Base-by-base conservation (phyloP, 495 filamentous ascomycete genomes). In the Hypoxylon fragiforme region DNA sequence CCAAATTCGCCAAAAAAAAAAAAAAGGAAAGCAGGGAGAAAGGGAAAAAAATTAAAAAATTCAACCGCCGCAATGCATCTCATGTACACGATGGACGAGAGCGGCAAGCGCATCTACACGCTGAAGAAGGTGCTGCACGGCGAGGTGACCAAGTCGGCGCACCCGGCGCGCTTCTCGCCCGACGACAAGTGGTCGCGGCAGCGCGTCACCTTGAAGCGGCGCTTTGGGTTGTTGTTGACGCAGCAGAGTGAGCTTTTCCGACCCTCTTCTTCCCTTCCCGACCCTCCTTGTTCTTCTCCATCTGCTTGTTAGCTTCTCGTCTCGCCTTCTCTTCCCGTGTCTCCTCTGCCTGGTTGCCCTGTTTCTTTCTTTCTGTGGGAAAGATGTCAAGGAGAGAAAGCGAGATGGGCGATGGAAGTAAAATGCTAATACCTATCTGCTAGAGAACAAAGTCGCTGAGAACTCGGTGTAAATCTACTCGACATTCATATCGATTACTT, bases 161-260 rank as follows among this genome's bases (percentile, higher is more conserved):
- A 98, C 81, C 94, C 95, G 15, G 95, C 95, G 37, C 80, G 95
- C 54, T 98, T 97, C 79, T 94, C 90, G 28, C 94, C 94, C 52
- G 94, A 98, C 76, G 94, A 98, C 78, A 95, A 94, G 77, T 96
- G 92, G 77, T 96, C 92, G 59, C 84, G 90, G 56, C 91, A 98
- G 75, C 84, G 94, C 59, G 89, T 96, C 24, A 91, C 89, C 13
- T 78, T 98, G 53, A 96, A 96, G 83, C 89, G 86, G 78, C 83
- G 94, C 66, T 96, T 92, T 70, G 86, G 84, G 19, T 80, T 96
- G 41, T 80, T 97, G 35, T 75, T 95, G 70, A 91, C 85, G 32
- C 89, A 96, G 80, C 84, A 90, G 73, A 78, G 88, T 90, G 70
- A 56, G 85, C 79, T 13, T 39, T 46, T 2, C 15, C 18, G 14